These are phyloP conservation scores for Colletotrichum tanaceti DNA, from an alignment of 2,329 filamentous ascomycete genomes.

Conservation along the genomic window DNA sequence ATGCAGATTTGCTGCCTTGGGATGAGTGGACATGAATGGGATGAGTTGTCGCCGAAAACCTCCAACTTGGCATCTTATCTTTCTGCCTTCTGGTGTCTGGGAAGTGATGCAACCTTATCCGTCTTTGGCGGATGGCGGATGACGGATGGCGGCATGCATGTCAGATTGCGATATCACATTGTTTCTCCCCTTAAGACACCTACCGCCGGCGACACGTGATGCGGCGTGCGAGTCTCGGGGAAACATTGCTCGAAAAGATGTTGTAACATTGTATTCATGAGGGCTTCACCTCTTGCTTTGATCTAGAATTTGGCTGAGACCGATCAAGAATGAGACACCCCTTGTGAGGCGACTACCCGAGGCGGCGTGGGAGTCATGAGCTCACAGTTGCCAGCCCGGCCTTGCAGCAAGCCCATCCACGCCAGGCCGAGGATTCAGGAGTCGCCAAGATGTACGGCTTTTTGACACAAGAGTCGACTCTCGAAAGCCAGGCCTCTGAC, in stretches of 20 bases:
- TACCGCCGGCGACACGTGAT: not conserved
- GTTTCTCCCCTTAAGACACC: conserved; percentile 5
- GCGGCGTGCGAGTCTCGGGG: not conserved
- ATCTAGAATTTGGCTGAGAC: conserved; percentile 17
- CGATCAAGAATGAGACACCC: conserved; percentile 14
- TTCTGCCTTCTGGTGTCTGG: not conserved
- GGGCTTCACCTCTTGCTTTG: conserved; percentile 37
- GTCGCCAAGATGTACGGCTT: conserved; percentile 14
- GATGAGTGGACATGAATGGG: not conserved
- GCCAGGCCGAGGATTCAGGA: not conserved
- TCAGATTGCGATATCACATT: conserved; percentile 22
- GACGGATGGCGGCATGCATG: conserved; percentile 21
- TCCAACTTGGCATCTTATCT: conserved; percentile 29
- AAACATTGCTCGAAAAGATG: not conserved
- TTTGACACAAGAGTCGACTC: conserved; percentile 4
- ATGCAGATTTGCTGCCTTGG: conserved; percentile 14
- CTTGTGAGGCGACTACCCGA: conserved; percentile 6
- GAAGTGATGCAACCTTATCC: not conserved
- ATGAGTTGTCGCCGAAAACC: not conserved
- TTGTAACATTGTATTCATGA: not conserved
- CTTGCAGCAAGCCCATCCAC: conserved; percentile 17
- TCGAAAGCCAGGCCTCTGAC: not conserved
- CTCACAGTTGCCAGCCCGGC: conserved; percentile 13
- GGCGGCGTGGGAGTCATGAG: conserved; percentile 18
- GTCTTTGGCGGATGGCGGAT: not conserved